phyloP scores from a whole-genome alignment of 2,329 filamentous ascomycete species.

The Fusarium agapanthi region DNA sequence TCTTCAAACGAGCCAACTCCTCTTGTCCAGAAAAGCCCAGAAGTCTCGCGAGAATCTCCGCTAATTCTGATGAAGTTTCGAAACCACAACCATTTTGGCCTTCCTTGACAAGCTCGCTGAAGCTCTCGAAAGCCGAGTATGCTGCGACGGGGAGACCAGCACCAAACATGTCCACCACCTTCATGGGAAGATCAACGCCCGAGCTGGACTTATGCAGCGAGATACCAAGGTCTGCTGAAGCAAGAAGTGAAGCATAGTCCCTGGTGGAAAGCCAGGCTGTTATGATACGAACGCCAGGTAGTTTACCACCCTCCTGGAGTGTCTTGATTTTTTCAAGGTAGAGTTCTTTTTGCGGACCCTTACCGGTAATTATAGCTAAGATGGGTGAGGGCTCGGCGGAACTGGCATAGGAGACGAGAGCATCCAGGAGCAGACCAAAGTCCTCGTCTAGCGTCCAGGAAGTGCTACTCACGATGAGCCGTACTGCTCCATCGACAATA shows the following conservation, averaged over 20 bases:
- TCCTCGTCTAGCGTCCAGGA: conserved; percentile 99
- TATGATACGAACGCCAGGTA: conserved; percentile 75
- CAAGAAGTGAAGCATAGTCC: conserved; percentile 86
- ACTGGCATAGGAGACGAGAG: conserved; percentile 77
- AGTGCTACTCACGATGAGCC: conserved; percentile 88
- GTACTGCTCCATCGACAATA: conserved; percentile 66
- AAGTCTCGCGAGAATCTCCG: conserved; percentile 68
- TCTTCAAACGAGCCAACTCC: conserved; percentile 68
- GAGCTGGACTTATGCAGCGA: conserved; percentile 93
- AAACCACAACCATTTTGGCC: conserved; percentile 89
- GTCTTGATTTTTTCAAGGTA: conserved; percentile 74
- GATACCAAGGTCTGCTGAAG: conserved; percentile 86
- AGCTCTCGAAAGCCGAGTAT: conserved; percentile 86
- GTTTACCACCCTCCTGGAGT: conserved; percentile 68
- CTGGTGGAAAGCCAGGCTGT: conserved; percentile 87
- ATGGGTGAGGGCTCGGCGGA: conserved; percentile 65
- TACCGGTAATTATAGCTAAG: conserved; percentile 93
- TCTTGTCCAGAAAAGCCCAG: conserved; percentile 61
- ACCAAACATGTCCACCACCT: conserved; percentile 99
- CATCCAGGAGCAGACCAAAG: conserved; percentile 86
- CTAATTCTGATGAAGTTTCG: conserved; percentile 72
- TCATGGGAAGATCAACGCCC: conserved; percentile 97
- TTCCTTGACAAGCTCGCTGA: conserved; percentile 89
- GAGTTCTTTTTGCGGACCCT: conserved; percentile 82
- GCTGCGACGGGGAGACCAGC: conserved; percentile 90